phyloP scores from a whole-genome alignment of 1,139 yeast genomes.

The Suhomyces panamericanus region DNA sequence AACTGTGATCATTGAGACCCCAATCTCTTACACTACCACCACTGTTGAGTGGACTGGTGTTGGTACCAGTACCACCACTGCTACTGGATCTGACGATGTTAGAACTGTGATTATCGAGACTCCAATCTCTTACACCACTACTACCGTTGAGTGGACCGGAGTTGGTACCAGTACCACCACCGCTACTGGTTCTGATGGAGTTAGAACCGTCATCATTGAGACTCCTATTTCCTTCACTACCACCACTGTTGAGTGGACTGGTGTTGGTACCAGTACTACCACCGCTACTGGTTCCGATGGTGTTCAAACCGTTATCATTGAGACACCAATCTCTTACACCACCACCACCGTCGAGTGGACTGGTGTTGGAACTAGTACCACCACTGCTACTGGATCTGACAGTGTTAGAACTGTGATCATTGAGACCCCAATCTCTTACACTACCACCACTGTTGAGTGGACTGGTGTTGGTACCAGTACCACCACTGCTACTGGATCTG shows the following conservation, averaged over 20 bases:
- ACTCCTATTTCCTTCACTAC: background rate
- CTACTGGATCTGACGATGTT: too few relatives aligned
- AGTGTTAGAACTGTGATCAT: background rate
- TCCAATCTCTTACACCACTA: background rate
- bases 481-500: constrained; percentile 5
- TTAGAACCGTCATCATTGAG: background rate
- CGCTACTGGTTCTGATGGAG: background rate
- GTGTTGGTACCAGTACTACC: background rate
- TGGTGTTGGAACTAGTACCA: too few relatives aligned
- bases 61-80: background rate
- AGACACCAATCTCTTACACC: too few relatives aligned
- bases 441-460: constrained; percentile 16
- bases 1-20: background rate
- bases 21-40: constrained; percentile 5
- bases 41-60: constrained; percentile 14
- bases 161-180: background rate
- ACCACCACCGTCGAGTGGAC: too few relatives aligned
- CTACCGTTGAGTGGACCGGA: background rate
- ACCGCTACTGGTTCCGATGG: constrained; percentile 1
- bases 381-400: too few relatives aligned
- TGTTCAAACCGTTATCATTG: background rate
- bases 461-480: constrained; percentile 3
- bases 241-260: background rate
- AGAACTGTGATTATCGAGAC: background rate
- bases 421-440: background rate